Evolutionary conservation across 2,329 filamentous ascomycete genomes (phyloP), one percentile per base, ranked within the genome.

Genomic region (Pseudocercospora cruenta): DNA sequence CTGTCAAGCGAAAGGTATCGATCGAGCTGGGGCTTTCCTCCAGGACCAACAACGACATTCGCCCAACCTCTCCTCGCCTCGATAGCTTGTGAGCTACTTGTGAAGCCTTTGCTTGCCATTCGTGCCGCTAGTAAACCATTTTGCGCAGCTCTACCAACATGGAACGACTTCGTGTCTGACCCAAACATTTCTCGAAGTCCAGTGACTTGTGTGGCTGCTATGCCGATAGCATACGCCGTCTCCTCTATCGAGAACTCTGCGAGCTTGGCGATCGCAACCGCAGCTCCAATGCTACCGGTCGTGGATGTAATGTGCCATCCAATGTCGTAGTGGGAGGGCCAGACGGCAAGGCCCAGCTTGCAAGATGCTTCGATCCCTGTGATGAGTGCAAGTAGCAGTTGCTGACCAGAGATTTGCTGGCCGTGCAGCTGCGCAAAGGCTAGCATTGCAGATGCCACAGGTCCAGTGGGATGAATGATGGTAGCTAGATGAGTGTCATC

Each of bases 221-320:
- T 76, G 0, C 84, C 84, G 62, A 87, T 84, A 0, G 85, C 84
- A 65, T 86, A 80, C 4, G 80, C 78, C 66, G 80, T 83, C 62
- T 81, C 78, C 6, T 74, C 71, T 0, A 74, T 72, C 19, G 76
- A 71, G 1, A 86, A 75, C 0, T 75, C 69, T 31, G 86, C 74
- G 0, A 86, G 71, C 68, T 83, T 86, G 5, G 80, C 79, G 0
- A 86, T 82, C 0, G 82, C 84, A 1, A 85, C 82, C 0, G 85
- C 84, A 3, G 84, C 84, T 10, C 84, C 84, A 14, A 87, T 81
- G 0, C 81, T 82, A 2, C 85, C 85, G 0, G 82, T 82, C 0
- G 83, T 84, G 28, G 80, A 82, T 2, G 84, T 86, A 65, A 86
- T 86, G 71, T 86, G 84, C 84, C 85, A 87, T 16, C 85, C 85